These are phyloP conservation scores for Alnus glutinosa DNA, from an alignment of 306 rosid species.

Conservation along the genomic window DNA sequence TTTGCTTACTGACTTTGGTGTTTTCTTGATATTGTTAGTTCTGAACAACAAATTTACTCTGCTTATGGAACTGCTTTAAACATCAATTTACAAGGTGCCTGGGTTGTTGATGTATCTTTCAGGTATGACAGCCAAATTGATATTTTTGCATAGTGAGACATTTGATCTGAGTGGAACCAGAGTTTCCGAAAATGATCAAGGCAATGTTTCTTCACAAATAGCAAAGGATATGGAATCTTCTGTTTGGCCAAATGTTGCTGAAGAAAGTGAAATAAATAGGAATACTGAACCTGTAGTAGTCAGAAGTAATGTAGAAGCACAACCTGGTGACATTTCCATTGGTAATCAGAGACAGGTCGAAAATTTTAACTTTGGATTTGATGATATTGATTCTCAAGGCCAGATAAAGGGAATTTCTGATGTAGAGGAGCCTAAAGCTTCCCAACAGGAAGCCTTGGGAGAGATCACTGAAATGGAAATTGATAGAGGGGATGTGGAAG, in stretches of 20 bases:
- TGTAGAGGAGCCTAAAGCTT: conserved; percentile 31
- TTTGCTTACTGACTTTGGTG: neutral
- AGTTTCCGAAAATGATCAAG: conserved; percentile 50
- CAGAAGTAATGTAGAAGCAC: conserved; percentile 51
- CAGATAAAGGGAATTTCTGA: conserved; percentile 26
- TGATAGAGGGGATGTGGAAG: conserved; percentile 39
- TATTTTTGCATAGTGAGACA: conserved; percentile 52
- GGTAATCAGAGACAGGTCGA: conserved; percentile 39
- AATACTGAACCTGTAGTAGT: conserved; percentile 33
- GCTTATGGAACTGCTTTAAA: conserved; percentile 7
- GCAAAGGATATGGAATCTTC: conserved; percentile 47
- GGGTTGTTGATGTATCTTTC: conserved; percentile 38
- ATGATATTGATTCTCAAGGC: conserved; percentile 34
- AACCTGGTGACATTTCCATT: conserved; percentile 35
- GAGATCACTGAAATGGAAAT: conserved; percentile 43
- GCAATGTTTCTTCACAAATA: conserved; percentile 43
- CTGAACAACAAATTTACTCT: neutral
- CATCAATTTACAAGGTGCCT: conserved; percentile 17
- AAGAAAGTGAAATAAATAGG: conserved; percentile 37
- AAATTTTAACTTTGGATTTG: conserved; percentile 40
- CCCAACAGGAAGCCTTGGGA: conserved; percentile 37
- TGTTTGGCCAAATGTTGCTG: conserved; percentile 40
- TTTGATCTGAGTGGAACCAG: conserved; percentile 56
- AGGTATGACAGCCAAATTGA: conserved; percentile 71
- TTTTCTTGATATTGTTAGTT: conserved; percentile 7